Base-by-base conservation (phyloP, 169 alveolate species). In the Plasmodium gaboni region DNA sequence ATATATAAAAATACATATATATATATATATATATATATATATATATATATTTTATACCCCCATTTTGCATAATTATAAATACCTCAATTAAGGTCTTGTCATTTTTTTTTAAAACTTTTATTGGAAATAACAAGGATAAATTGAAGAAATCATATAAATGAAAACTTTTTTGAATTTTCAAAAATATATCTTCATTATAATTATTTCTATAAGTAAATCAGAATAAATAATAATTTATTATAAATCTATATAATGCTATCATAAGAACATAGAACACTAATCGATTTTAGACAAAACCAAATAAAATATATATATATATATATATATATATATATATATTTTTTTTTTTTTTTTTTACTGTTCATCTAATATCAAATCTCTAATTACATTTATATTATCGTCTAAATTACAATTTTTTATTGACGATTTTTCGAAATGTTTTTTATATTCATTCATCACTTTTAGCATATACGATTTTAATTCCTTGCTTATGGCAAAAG, bases 161-260 rank as follows among this genome's bases (percentile, higher is more conserved):
- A 46, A 76, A 76, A 44, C 24, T 67, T 57, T 76, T 76, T 76
- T 76, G 76, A 44, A 63, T 76, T 76, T 76, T 76, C 44, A 76
- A n/a, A 64, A 76, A 76, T 26, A 76, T 63, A 76, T 76, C 88
- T 76, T 63, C 88, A 76, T 57, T 76, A 42, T 76, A 76, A 55
- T 42, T 44, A 68, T 24, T 57, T 26, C 76, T 76, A 63, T 32
- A 32, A 2, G 7, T 32, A 2, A 32, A 32, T 32, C 42, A 4
- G 5, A 32, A 32, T 32, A 32, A 32, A 32, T 32, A 32, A 2
- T 32, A 32, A 2, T 32, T 32, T 32, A 32, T 32, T 32, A 32
- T 32, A 32, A 32, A 4, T 32, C 5, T 32, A 32, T 32, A 32
- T 32, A 32, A 32, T 32, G 42, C 3, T 32, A 32, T 32, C 42